phyloP scores from a whole-genome alignment of 2,329 filamentous ascomycete species.

The Bipolaris oryzae region DNA sequence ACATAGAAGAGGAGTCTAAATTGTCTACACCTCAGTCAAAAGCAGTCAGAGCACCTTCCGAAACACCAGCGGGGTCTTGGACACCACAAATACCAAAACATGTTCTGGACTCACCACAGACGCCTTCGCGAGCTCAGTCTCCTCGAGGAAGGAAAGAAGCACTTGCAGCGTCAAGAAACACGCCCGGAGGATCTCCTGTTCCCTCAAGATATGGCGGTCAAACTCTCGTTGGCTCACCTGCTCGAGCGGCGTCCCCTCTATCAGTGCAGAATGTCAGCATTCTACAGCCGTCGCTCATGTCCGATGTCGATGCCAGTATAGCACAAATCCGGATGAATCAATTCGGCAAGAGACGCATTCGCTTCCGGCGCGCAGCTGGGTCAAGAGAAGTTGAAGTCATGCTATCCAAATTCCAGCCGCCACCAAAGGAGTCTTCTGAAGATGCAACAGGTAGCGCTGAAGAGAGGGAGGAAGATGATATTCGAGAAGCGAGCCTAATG shows the following conservation, averaged over 20 bases:
- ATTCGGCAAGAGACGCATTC: conserved; percentile 44
- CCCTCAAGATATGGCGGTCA: conserved; percentile 31
- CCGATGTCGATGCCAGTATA: conserved; percentile 44
- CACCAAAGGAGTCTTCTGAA: conserved; percentile 35
- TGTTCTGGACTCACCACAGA: conserved; percentile 37
- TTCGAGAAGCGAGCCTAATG: conserved; percentile 53
- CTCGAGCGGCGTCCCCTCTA: conserved; percentile 37
- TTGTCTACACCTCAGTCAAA: conserved; percentile 37
- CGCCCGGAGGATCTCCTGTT: conserved; percentile 8
- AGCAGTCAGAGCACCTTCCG: conserved; percentile 32
- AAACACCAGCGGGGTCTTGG: conserved; percentile 40
- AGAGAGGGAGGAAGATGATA: conserved; percentile 31
- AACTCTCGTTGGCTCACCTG: conserved; percentile 37
- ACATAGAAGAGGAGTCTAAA: conserved; percentile 50
- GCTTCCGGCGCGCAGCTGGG: conserved; percentile 37
- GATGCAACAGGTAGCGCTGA: conserved; percentile 24
- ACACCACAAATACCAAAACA: conserved; percentile 47
- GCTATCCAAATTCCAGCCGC: conserved; percentile 44
- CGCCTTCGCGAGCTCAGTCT: conserved; percentile 43
- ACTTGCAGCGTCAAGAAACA: conserved; percentile 24
- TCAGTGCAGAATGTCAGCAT: conserved; percentile 35
- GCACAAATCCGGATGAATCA: conserved; percentile 38
- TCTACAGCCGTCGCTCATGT: conserved; percentile 42
- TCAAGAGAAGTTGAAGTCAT: conserved; percentile 41
- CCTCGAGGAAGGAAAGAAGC: conserved; percentile 47